Evolutionary conservation across 1,284 basidiomycete species (phyloP).

Genomic region (Apiotrichum gamsii): DNA sequence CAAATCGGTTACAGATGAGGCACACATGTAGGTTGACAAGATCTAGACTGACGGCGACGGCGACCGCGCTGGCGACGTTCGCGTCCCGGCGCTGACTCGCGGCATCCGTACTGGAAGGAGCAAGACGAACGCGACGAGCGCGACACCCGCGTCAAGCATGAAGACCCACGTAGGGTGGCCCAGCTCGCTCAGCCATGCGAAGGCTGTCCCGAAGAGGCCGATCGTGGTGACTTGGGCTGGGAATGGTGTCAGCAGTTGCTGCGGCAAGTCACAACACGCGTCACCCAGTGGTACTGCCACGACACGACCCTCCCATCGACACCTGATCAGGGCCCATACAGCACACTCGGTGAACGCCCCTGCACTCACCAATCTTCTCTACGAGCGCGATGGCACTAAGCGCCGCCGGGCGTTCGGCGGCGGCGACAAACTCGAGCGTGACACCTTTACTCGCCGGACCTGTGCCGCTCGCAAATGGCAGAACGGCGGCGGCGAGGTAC

Average conservation of each 20-base stretch:
- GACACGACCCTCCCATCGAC: no score
- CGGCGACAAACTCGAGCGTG: conserved; percentile 40
- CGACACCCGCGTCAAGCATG: conserved; percentile 34
- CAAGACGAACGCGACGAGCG: conserved; percentile 30
- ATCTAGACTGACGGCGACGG: no score
- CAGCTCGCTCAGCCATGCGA: conserved; percentile 28
- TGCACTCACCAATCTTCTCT: conserved; percentile 36
- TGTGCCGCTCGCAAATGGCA: conserved; percentile 45
- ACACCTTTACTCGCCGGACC: conserved; percentile 46
- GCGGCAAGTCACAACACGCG: no score
- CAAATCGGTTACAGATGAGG: no score
- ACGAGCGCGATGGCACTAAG: conserved; percentile 42
- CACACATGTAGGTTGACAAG: no score
- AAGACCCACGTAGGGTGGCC: conserved; percentile 34
- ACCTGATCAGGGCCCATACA: no score
- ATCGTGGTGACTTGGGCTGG: conserved; percentile 34
- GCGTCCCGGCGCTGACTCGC: no score
- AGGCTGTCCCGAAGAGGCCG: conserved; percentile 34
- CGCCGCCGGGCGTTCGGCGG: conserved; percentile 33
- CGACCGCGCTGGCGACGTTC: no score
- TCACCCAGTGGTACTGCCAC: no score
- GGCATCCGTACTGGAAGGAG: conserved; percentile 37
- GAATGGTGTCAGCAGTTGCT: background rate
- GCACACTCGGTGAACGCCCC: background rate
- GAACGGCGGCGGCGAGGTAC: conserved; percentile 37